These are phyloP conservation scores for Phaeosphaeriaceae sp. DNA, from an alignment of 2,329 filamentous ascomycete species.

Conservation along the genomic window DNA sequence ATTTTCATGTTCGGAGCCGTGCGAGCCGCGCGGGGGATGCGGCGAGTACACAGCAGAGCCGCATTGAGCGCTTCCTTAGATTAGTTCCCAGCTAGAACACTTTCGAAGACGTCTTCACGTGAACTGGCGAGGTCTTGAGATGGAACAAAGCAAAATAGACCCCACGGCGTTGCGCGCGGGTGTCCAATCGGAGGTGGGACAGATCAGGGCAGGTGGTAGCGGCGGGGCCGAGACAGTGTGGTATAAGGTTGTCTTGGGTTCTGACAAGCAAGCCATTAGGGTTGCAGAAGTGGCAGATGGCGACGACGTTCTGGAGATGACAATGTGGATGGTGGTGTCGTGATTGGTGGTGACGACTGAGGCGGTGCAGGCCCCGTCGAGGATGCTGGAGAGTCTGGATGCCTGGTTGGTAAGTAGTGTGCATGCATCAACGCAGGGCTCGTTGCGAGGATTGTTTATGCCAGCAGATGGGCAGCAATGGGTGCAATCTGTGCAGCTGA, in stretches of 20 bases:
- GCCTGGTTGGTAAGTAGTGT: slow-evolving; percentile 14
- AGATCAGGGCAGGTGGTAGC: slow-evolving; percentile 26
- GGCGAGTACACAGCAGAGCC: slow-evolving; percentile 35
- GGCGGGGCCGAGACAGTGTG: slow-evolving; percentile 27
- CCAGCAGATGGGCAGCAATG: slow-evolving; percentile 8
- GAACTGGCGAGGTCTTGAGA: background rate
- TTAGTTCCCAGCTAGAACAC: slow-evolving; percentile 5
- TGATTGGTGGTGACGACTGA: slow-evolving; percentile 24
- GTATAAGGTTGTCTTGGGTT: slow-evolving; percentile 18
- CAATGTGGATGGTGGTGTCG: slow-evolving; percentile 8
- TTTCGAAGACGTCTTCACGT: slow-evolving; percentile 1
- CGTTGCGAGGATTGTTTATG: background rate
- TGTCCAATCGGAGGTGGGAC: slow-evolving; percentile 14
- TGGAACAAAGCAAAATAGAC: slow-evolving; percentile 5
- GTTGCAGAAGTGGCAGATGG: slow-evolving; percentile 22
- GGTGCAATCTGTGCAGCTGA: slow-evolving; percentile 4
- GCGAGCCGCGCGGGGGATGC: slow-evolving; percentile 27
- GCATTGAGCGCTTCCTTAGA: slow-evolving; percentile 31
- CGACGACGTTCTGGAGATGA: slow-evolving; percentile 29
- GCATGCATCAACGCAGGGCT: background rate
- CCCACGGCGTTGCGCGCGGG: slow-evolving; percentile 19
- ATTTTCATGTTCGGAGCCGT: slow-evolving; percentile 27
- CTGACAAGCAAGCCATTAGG: slow-evolving; percentile 19
- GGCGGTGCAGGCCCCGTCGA: slow-evolving; percentile 43
- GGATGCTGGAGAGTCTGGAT: slow-evolving; percentile 20